phyloP scores from a whole-genome alignment of 768 basidiomycete species.

The Austroboletus festivus region DNA sequence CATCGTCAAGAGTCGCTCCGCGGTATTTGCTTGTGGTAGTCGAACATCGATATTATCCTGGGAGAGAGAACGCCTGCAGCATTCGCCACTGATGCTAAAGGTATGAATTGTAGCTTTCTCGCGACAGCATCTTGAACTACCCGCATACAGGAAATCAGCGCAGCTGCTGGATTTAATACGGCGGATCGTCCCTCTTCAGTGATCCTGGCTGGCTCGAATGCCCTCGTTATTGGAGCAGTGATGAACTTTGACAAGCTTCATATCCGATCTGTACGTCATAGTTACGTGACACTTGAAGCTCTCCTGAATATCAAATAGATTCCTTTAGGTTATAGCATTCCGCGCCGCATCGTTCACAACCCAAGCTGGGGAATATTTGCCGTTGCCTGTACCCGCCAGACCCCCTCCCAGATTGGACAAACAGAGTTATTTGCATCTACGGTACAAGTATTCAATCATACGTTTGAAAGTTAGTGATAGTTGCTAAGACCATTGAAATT shows the following conservation, averaged over 20 bases:
- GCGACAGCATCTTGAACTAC: not conserved
- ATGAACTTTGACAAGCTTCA: slow-evolving; percentile 74
- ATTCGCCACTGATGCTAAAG: slow-evolving; percentile 74
- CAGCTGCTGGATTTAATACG: slow-evolving; percentile 51
- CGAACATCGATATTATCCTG: slow-evolving; percentile 66
- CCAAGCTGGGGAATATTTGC: slow-evolving; percentile 55
- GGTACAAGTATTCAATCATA: slow-evolving; percentile 67
- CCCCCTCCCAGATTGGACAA: slow-evolving; percentile 54
- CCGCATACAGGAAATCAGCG: slow-evolving; percentile 45
- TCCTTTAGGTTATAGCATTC: slow-evolving; percentile 68
- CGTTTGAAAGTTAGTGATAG: slow-evolving; percentile 58
- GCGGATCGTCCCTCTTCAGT: slow-evolving; percentile 48
- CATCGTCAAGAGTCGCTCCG: slow-evolving; percentile 46
- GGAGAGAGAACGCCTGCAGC: slow-evolving; percentile 59
- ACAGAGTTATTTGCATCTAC: slow-evolving; percentile 45
- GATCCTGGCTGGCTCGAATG: slow-evolving; percentile 52
- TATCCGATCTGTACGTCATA: slow-evolving; percentile 61
- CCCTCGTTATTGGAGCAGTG: slow-evolving; percentile 64
- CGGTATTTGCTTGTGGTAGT: slow-evolving; percentile 71
- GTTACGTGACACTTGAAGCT: not conserved
- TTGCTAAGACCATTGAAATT: too few relatives aligned
- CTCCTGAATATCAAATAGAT: slow-evolving; percentile 42
- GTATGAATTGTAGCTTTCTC: slow-evolving; percentile 27
- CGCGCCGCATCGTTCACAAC: slow-evolving; percentile 63
- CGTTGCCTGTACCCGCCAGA: slow-evolving; percentile 55